Conservation (phyloP, 2,329 filamentous ascomycete genomes). For the Berkeleyomyces basicola region DNA sequence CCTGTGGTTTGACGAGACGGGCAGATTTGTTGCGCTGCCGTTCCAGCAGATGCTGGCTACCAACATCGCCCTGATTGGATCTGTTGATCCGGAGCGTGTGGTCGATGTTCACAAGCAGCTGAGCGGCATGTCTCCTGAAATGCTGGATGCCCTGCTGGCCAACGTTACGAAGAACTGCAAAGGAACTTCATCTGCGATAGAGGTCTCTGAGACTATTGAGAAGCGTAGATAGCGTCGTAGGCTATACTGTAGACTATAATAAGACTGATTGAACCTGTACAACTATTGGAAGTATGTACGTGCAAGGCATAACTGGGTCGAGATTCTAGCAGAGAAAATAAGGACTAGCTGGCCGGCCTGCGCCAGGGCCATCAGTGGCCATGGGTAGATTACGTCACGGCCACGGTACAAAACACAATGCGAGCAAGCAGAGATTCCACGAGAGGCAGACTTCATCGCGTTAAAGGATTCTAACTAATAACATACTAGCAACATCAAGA, state of each 20-base stretch:
- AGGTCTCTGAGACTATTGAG: slow-evolving; percentile 6
- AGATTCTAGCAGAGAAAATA: too few species aligned
- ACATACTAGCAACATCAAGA: not conserved
- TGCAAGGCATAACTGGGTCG: too few species aligned
- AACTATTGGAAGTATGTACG: too few species aligned
- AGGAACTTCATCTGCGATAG: slow-evolving; percentile 17
- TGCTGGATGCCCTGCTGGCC: slow-evolving; percentile 32
- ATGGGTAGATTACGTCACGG: too few species aligned
- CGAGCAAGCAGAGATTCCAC: too few species aligned
- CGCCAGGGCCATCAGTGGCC: too few species aligned
- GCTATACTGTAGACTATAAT: not conserved
- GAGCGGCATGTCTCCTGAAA: slow-evolving; percentile 26
- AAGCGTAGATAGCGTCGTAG: not conserved
- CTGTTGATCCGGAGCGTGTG: slow-evolving; percentile 45
- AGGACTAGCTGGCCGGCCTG: too few species aligned
- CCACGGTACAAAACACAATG: too few species aligned
- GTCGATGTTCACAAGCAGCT: slow-evolving; percentile 22
- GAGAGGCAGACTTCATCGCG: not conserved
- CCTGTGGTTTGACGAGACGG: slow-evolving; percentile 58
- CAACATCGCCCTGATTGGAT: slow-evolving; percentile 48
- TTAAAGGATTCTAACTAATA: not conserved
- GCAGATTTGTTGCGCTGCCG: slow-evolving; percentile 55
- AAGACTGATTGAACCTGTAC: not conserved
- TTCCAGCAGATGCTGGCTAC: slow-evolving; percentile 65
- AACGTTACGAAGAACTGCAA: slow-evolving; percentile 16